Conservation (phyloP, 2,329 filamentous ascomycete genomes). For the Chaetothyriales sp. region DNA sequence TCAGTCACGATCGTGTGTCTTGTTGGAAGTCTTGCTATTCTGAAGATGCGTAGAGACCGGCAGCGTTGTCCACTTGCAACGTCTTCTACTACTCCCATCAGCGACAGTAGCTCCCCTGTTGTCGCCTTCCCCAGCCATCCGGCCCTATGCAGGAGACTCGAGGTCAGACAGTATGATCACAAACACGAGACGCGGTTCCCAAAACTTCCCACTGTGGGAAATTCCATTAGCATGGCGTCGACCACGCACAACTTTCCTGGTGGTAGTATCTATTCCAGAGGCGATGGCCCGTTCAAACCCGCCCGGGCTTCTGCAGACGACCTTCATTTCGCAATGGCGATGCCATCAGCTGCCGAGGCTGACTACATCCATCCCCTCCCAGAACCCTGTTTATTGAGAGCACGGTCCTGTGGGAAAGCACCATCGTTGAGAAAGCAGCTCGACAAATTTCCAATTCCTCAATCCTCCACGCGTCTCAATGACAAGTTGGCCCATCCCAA, state of each 20-base stretch:
- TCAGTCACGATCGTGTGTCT: constrained; percentile 7
- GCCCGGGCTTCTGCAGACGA: constrained; percentile 1
- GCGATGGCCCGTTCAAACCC: constrained; percentile 11
- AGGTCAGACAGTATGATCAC: constrained; percentile 9
- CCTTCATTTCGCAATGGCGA: not conserved
- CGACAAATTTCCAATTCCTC: constrained; percentile 11
- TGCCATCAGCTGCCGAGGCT: constrained; percentile 3
- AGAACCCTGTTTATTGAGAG: constrained; percentile 12
- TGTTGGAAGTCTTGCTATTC: constrained; percentile 10
- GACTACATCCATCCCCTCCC: constrained; percentile 15
- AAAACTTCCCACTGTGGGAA: constrained; percentile 3
- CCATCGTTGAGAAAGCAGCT: constrained; percentile 12
- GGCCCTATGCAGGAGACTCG: constrained; percentile 7
- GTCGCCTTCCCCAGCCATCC: constrained; percentile 10
- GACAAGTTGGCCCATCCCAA: constrained; percentile 8
- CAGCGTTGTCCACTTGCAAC: not conserved
- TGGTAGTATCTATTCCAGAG: not conserved
- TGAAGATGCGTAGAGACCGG: constrained; percentile 9
- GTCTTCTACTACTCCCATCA: not conserved
- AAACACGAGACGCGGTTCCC: constrained; percentile 12
- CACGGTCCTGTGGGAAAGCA: constrained; percentile 13
- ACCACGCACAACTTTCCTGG: not conserved
- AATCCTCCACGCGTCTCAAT: constrained; percentile 1
- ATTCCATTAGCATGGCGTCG: not conserved
- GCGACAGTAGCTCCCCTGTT: not conserved